A percentile compares a stretch with the other conserved stretches of the same genome.
These are phyloP conservation scores for Kalanchoe fedtschenkoi DNA, from an alignment of 164 flowering plant genomes.

Conservation along the genomic window DNA sequence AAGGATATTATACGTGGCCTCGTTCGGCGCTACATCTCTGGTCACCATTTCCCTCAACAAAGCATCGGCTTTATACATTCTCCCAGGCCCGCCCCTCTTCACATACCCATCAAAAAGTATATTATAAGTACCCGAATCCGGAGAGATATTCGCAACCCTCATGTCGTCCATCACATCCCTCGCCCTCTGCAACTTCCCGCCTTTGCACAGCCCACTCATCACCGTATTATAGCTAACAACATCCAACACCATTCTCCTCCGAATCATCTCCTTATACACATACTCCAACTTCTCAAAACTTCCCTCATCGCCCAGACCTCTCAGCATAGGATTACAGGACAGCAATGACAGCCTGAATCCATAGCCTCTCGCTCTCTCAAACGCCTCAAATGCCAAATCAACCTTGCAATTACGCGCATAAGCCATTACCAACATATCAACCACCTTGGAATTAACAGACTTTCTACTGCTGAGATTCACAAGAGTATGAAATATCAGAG, in stretches of 20 bases:
- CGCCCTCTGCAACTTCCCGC: conserved; percentile 49
- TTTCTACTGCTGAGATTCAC: conserved; percentile 16
- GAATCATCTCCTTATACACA: conserved; percentile 47
- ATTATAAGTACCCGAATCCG: conserved; percentile 41
- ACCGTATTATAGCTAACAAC: conserved; percentile 33
- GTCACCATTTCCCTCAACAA: conserved; percentile 50
- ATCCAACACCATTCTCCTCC: conserved; percentile 37
- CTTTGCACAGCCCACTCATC: conserved; percentile 49
- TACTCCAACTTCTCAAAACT: conserved; percentile 25
- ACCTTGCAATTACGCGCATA: conserved; percentile 28
- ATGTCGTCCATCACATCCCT: conserved; percentile 53
- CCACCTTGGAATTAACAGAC: conserved; percentile 23
- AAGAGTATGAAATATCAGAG: conserved; percentile 34
- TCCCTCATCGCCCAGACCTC: conserved; percentile 30
- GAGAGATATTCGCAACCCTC: conserved; percentile 33
- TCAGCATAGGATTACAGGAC: conserved; percentile 47
- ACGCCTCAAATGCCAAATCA: conserved; percentile 39
- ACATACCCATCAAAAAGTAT: conserved; percentile 46
- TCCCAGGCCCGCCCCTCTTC: conserved; percentile 38
- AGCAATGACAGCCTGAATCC: conserved; percentile 35
- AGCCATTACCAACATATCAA: conserved; percentile 46
- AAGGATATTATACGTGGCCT: conserved; percentile 36
- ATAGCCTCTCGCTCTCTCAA: conserved; percentile 52
- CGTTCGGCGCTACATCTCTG: conserved; percentile 25
- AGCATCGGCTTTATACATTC: conserved; percentile 52